Evolutionary conservation across 371 early-diverging fungal species (phyloP), one percentile per base, ranked within the genome.

Genomic region (Mucor piriformis): DNA sequence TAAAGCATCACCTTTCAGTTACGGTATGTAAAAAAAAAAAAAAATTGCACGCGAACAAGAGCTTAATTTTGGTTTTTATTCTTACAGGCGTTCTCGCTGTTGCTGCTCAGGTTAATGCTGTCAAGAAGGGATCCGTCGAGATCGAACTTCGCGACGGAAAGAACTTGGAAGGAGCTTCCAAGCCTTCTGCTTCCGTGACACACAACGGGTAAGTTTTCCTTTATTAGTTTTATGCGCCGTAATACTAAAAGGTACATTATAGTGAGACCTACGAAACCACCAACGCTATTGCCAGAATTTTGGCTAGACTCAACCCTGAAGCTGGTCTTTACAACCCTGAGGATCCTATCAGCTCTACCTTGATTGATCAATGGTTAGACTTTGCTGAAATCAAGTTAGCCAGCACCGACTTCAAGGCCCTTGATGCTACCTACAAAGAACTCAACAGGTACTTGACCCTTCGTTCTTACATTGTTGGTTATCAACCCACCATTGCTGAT

Each of bases 401-500:
- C 40, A 66, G 81, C n/a, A 56, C 77, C 40, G 89, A 91, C 61
- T 93, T 90, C 74, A 91, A 89, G 82, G 74, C 79, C 13, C 73
- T 94, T 42, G 86, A 87, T 50, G 78, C 64, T 21, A 83, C 84
- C 23, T 82, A 88, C 56, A 84, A 78, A 55, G 80, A 86, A 60
- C 73, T 93, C 33, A 87, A 94, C 82, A 85, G 85, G 64, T 88
- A 89, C 65, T 74, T 94, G 67, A 82, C 83, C 13, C 78, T 96
- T 67, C 87, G 95, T 44, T 88, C 92, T 35, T 95, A 84, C 70
- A 63, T 94, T 58, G 88, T 87, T 51, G 96, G 95, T 1, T 92
- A 95, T 77, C 69, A 81, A 42, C 63, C 82, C 50, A 81, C 94
- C 1, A 77, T 87, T 5, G 96, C 95, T 32, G 98, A 97, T 71